phyloP scores from a whole-genome alignment of 176 grass and related monocot genomes.

The Sorghum bicolor region DNA sequence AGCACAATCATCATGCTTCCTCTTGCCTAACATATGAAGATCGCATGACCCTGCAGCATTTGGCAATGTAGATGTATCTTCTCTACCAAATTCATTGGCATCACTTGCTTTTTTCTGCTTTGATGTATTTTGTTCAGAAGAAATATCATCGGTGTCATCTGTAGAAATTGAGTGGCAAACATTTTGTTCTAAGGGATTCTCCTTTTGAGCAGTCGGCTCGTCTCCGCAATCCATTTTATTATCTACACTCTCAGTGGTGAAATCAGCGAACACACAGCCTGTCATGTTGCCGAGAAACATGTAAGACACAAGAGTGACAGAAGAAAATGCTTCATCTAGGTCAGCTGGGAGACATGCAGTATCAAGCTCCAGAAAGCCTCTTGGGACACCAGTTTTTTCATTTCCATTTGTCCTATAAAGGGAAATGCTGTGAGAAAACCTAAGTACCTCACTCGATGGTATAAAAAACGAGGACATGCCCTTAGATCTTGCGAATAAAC shows the following conservation, averaged over 20 bases:
- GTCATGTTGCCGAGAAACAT: slow-evolving; percentile 29
- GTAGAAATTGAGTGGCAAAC: not conserved
- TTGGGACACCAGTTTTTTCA: slow-evolving; percentile 67
- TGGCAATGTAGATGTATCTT: slow-evolving; percentile 8
- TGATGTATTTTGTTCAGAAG: slow-evolving; percentile 56
- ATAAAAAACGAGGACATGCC: slow-evolving; percentile 39
- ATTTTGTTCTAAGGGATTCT: slow-evolving; percentile 9
- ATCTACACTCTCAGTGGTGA: slow-evolving; percentile 11
- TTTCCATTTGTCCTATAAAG: slow-evolving; percentile 61
- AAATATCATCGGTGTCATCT: not conserved
- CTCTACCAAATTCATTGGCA: not conserved
- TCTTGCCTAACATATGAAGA: slow-evolving; percentile 21
- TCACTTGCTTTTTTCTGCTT: slow-evolving; percentile 15
- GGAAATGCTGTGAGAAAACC: slow-evolving; percentile 80
- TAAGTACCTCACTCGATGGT: slow-evolving; percentile 60
- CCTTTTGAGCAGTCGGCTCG: slow-evolving; percentile 7
- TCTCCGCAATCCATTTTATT: slow-evolving; percentile 13
- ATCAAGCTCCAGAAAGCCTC: slow-evolving; percentile 89
- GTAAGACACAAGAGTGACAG: slow-evolving; percentile 40
- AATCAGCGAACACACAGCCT: slow-evolving; percentile 2
- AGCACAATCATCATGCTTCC: slow-evolving; percentile 14
- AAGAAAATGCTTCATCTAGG: slow-evolving; percentile 55
- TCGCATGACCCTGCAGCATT: not conserved
- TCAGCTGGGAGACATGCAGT: slow-evolving; percentile 71
- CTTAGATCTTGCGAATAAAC: slow-evolving; percentile 56